phyloP scores from a whole-genome alignment of 176 grass and related monocot species.

The Oryza rufipogon region DNA sequence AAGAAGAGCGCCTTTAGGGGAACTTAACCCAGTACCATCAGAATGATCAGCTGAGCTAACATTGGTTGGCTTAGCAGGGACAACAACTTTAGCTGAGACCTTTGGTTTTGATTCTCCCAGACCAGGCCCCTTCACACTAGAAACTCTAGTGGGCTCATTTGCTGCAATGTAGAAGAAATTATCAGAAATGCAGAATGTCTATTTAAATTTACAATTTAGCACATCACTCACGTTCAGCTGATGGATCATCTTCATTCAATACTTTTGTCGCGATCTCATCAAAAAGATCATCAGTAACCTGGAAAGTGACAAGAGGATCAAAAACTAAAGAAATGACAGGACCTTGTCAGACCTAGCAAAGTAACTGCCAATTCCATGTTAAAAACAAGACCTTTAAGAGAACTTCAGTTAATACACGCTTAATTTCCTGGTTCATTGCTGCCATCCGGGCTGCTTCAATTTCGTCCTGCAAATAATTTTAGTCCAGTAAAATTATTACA shows the following conservation, averaged over 20 bases:
- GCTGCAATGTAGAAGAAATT: constrained; percentile 56
- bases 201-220: constrained; percentile 36
- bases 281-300: constrained; percentile 99
- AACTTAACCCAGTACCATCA: constrained; percentile 42
- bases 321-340: constrained; percentile 15
- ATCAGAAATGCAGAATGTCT: constrained; percentile 31
- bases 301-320: constrained; percentile 28
- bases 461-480: constrained; percentile 69
- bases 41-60: constrained; percentile 29
- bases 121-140: constrained; percentile 43
- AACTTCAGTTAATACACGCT: constrained; percentile 93
- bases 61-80: constrained; percentile 47
- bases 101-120: constrained; percentile 51
- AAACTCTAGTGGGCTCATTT: constrained; percentile 43
- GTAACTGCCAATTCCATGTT: background rate
- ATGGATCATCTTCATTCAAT: constrained; percentile 75
- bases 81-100: constrained; percentile 47
- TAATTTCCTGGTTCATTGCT: constrained; percentile 93
- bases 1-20: constrained; percentile 72
- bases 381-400: constrained; percentile 75
- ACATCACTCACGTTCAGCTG: constrained; percentile 58
- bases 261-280: constrained; percentile 92
- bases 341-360: constrained; percentile 11
- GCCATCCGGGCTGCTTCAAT: constrained; percentile 55
- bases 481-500: constrained; percentile 30